phyloP scores from a whole-genome alignment of 345 rosid species.

The Erodium maritimum region DNA sequence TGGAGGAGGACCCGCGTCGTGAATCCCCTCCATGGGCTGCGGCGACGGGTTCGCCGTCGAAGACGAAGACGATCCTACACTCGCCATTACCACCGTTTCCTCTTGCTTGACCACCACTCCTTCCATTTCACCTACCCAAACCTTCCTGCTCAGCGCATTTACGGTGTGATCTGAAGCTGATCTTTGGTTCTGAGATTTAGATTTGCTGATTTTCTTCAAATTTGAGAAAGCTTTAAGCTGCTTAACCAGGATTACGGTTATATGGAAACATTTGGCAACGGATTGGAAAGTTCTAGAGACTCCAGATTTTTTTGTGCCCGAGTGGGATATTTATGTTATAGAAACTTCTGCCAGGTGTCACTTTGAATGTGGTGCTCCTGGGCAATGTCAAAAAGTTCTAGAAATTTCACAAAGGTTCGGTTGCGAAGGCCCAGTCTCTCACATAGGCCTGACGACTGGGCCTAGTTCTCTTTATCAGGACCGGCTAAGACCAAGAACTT shows the following conservation, averaged over 20 bases:
- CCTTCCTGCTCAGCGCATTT: too few species aligned
- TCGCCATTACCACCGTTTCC: conserved; percentile 21
- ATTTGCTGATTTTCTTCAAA: too few species aligned
- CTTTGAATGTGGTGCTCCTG: not conserved
- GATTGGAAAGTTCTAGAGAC: conserved; percentile 13
- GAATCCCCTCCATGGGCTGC: conserved; percentile 60
- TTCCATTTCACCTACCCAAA: conserved; percentile 14
- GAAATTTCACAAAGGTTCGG: not conserved
- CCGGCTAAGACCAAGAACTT: too few species aligned
- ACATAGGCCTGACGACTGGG: too few species aligned
- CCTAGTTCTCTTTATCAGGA: too few species aligned
- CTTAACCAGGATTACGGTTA: not conserved
- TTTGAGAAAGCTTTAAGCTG: not conserved
- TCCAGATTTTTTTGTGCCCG: not conserved
- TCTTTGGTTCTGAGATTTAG: not conserved
- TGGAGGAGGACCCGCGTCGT: conserved; percentile 70
- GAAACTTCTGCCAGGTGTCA: conserved; percentile 11
- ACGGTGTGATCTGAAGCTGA: not conserved
- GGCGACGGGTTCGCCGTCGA: conserved; percentile 35
- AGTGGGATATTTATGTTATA: conserved; percentile 13
- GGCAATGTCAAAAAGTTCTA: not conserved
- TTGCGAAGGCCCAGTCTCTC: too few species aligned
- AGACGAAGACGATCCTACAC: conserved; percentile 18
- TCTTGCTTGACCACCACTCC: conserved; percentile 28
- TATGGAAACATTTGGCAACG: not conserved